Evolutionary conservation across 495 filamentous ascomycete genomes (phyloP), one percentile per base, ranked within the genome.

Genomic region (Pseudotulostoma volvatum): DNA sequence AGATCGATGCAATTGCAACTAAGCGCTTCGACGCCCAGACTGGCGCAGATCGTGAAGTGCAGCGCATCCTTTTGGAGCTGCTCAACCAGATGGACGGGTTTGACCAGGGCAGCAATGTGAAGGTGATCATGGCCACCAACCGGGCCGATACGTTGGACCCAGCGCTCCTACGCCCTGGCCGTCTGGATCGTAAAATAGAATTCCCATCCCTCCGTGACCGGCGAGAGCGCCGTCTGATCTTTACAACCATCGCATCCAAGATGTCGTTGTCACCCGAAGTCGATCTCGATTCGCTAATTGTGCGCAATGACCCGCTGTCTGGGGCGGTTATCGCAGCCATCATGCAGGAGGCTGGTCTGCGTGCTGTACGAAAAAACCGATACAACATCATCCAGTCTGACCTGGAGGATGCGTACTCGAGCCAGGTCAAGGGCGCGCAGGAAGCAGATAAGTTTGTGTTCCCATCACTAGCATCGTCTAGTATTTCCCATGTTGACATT

Each of bases 61-160:
- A 97, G 66, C 85, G 90, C 67, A 97, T 96, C 51, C 64, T 97
- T 41, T 75, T 97, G 39, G 90, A 97, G 57, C 67, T 97, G 43
- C 76, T 97, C 41, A 97, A 97, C 64, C 90, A 97, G 62, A 96
- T 97, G 90, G 90, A 97, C 60, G 90, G 90, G 44, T 97, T 97
- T 63, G 90, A 97, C 57, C 90, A 96, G 57, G 88, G 85, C 1
- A 81, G 84, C 61, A 96, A 96, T 55, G 92, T 97, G 57, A 97
- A 97, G 63, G 90, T 97, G 52, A 96, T 97, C 66, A 97, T 97
- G 90, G 90, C 90, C 40, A 97, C 90, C 45, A 97, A 97, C 65
- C 77, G 90, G 48, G 92, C 90, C 35, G 90, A 97, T 52, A 97
- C 92, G 9, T 68, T 97, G 36, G 90, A 97, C 53, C 90, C 90